Evolutionary conservation across 2,329 filamentous ascomycete species (phyloP).

Genomic region (Venturia carpophila): DNA sequence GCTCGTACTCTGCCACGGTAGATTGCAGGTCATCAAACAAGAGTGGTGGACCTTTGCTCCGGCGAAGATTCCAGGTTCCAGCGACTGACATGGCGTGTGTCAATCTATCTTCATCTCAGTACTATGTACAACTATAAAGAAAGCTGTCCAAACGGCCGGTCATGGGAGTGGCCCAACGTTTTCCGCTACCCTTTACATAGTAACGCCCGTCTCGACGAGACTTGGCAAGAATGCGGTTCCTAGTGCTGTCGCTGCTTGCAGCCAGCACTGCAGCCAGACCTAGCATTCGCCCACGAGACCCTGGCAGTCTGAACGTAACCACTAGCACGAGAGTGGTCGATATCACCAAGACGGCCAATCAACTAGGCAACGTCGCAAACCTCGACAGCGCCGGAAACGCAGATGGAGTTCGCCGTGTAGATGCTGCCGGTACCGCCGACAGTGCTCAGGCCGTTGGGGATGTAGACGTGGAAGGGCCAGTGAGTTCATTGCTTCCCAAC

Average conservation of each 20-base stretch:
- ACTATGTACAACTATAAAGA: no score
- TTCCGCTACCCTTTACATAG: background rate
- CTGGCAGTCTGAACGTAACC: background rate
- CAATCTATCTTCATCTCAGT: background rate
- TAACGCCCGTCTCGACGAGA: background rate
- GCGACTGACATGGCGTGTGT: background rate
- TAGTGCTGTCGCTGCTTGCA: background rate
- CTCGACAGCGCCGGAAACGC: background rate
- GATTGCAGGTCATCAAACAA: background rate
- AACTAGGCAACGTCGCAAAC: background rate
- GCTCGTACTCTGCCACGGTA: background rate
- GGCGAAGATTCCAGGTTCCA: background rate
- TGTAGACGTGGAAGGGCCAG: background rate
- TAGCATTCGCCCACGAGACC: background rate
- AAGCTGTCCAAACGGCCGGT: background rate
- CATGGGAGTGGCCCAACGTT: background rate
- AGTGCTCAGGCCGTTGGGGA: background rate
- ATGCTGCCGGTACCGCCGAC: background rate
- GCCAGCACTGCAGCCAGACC: background rate
- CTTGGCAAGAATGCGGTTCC: background rate
- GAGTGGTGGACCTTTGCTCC: background rate
- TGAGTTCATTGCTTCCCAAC: background rate
- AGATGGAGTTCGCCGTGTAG: background rate
- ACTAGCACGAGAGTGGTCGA: background rate
- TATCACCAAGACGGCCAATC: background rate